Percentiles rank a stretch among this genome's conserved stretches.
These are phyloP conservation scores for Boletellus emodensis DNA, from an alignment of 768 basidiomycete species.

Conservation along the genomic window DNA sequence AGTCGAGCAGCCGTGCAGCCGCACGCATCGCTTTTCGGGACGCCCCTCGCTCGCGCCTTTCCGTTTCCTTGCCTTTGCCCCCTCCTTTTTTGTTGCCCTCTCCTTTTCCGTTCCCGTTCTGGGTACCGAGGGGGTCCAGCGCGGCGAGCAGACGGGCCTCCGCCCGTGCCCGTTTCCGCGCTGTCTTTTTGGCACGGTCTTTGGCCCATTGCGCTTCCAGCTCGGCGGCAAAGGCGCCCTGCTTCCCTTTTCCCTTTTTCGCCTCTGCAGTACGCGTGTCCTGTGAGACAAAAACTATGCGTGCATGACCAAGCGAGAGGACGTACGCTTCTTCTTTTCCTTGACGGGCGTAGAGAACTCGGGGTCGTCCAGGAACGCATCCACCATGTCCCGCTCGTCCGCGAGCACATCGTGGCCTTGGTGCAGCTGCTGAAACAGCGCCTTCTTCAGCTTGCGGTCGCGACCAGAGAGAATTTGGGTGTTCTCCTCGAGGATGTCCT, in stretches of 20 bases:
- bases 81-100: constrained; percentile 51
- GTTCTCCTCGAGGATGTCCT: constrained; percentile 65
- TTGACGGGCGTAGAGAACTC: constrained; percentile 18
- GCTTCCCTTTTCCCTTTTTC: constrained; percentile 27
- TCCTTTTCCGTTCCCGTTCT: constrained; percentile 14
- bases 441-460: constrained; percentile 49
- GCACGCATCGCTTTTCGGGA: constrained; percentile 58
- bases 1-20: constrained; percentile 44
- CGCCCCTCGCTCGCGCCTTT: too few species aligned
- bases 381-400: constrained; percentile 13
- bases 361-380: constrained; percentile 24
- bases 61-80: constrained; percentile 63
- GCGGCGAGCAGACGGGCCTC: constrained; percentile 51
- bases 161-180: constrained; percentile 59
- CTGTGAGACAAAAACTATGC: background rate
- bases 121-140: constrained; percentile 57
- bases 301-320: background rate
- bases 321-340: constrained; percentile 46
- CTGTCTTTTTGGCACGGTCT: constrained; percentile 83
- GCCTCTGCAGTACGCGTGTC: constrained; percentile 15
- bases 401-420: constrained; percentile 38
- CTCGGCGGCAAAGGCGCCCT: constrained; percentile 43
- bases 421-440: constrained; percentile 55
- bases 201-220: constrained; percentile 71
- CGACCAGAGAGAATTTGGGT: constrained; percentile 42